Base-by-base conservation (phyloP, 2,329 filamentous ascomycete species). In the Colletotrichum tamarilloi region DNA sequence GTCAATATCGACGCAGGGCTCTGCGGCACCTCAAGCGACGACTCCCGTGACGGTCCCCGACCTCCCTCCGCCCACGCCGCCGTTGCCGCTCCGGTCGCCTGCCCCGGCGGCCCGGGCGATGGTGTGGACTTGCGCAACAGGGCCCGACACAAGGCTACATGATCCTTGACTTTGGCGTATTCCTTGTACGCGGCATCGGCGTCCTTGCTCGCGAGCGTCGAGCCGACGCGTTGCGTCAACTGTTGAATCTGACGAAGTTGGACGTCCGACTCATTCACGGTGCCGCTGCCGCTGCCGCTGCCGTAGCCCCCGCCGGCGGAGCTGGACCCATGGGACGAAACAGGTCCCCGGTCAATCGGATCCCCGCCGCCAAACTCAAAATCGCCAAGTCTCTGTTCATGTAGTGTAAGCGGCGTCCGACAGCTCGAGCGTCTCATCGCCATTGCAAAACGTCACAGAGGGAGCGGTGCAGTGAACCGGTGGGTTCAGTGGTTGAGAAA, bases 111-210 rank as follows among this genome's bases (percentile, higher is more conserved):
- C 14, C 42, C 42, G 42, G 19, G 4, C 42, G 28, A 1, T 4
- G 14, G n/a, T n/a, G 30, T 38, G 32, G 62, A 53, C 3, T 26
- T 26, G n/a, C 26, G 26, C 26, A 68, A 22, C 30, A 74, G 55
- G 4, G 57, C 32, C 30, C 56, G 62, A 24, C 64, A 70, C 5
- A 64, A 24, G 14, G 38, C 24, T 7, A 53, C 57, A 28, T 69
- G 52, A n/a, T 66, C 67, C 49, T 79, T 83, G 60, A 84, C 75
- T 74, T 83, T 87, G 65, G 76, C 75, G 59, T 87, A 88, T 7
- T 85, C 81, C 28, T 85, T 83, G 75, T 84, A 88, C 5, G 83
- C 83, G 3, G 81, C 79, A 68, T 87, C 87, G 19, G 87, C 82
- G 6, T 84, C 79, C 68, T 77, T 81, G 1, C 78, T 79, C 0